Evolutionary conservation across 495 filamentous ascomycete genomes (phyloP), one percentile per base, ranked within the genome.

Genomic region (Schizothecium vesticola): DNA sequence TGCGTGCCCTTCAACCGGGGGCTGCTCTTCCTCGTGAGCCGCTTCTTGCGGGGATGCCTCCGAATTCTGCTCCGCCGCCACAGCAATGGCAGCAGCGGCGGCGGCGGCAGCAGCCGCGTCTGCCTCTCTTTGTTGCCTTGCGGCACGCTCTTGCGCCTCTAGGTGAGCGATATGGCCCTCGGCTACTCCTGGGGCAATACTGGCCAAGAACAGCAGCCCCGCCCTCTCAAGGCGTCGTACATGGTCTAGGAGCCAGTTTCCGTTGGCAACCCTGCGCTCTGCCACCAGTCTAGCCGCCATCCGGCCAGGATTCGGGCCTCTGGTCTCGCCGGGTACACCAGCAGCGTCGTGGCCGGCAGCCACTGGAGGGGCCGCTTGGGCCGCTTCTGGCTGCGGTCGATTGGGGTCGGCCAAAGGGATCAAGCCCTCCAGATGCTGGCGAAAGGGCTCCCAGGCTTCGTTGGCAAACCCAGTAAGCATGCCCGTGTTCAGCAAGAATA

Each of bases 121-220:
- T n/a, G 74, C 78, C 61, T 84, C 76, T 59, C 78, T 78, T 68
- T 82, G 73, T 70, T 82, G 78, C 43, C 82, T 84, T 51, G 74
- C 73, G 59, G 83, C 82, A 28, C 82, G 84, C 70, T 88, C 88
- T 9, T 87, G 86, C 4, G 83, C 86, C 72, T 90, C 89, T 51
- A 88, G 82, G 43, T 87, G 89, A 67, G 85, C 83, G 59, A 96
- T 92, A 73, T 95, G 90, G 58, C 92, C 80, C 77, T 97, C 93
- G 0, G 92, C 92, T 16, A 97, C 83, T 9, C 93, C 93, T 0
- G 93, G 93, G 29, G 92, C 87, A 63, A 97, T 80, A 78, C 91
- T 95, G 7, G 92, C 92, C 43, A 97, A 76, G 72, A 97, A 94
- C 31, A 97, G 80, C 16, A 93, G 86, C n/a, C 91, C 75, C 16